These are phyloP conservation scores for Aspergillus bertholletiae DNA, from an alignment of 495 filamentous ascomycete genomes.

Conservation along the genomic window DNA sequence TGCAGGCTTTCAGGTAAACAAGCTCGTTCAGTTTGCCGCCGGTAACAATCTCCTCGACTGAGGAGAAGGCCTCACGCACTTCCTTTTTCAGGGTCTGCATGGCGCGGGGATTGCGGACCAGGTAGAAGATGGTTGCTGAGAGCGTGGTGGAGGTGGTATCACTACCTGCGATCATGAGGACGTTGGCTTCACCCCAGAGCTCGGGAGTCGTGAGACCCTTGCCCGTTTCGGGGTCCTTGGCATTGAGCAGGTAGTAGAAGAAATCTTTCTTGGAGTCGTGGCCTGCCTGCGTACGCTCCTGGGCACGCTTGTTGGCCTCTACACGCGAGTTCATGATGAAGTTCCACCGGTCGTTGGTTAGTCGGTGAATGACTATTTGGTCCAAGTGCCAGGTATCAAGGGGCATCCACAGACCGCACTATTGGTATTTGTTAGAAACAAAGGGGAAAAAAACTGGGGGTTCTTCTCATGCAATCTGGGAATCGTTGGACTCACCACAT, in stretches of 20 bases:
- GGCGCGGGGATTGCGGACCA: constrained; percentile 46
- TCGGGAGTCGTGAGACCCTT: constrained; percentile 62
- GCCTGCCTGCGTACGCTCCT: constrained; percentile 39
- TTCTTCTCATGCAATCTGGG: background rate
- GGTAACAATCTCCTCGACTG: constrained; percentile 52
- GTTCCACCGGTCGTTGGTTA: constrained; percentile 54
- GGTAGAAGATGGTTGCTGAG: constrained; percentile 60
- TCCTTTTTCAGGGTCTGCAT: constrained; percentile 46
- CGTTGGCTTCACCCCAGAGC: constrained; percentile 67
- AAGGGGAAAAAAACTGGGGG: too few relatives aligned
- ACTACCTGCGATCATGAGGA: constrained; percentile 55
- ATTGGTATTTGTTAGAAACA: background rate
- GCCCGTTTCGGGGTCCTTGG: constrained; percentile 57
- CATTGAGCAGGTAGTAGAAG: constrained; percentile 56
- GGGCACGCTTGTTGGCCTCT: constrained; percentile 53
- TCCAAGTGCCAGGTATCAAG: constrained; percentile 52
- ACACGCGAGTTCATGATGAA: constrained; percentile 59
- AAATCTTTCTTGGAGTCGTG: constrained; percentile 63
- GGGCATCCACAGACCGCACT: constrained; percentile 60
- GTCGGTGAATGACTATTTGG: constrained; percentile 54
- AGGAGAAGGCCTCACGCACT: constrained; percentile 47
- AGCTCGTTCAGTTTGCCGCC: constrained; percentile 47
- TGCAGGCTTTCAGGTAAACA: constrained; percentile 56
- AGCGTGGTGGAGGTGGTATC: constrained; percentile 60
- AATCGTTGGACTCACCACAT: constrained; percentile 39